Evolutionary conservation across 352 stramenopile species (phyloP).

Genomic region (Phytophthora cajani): DNA sequence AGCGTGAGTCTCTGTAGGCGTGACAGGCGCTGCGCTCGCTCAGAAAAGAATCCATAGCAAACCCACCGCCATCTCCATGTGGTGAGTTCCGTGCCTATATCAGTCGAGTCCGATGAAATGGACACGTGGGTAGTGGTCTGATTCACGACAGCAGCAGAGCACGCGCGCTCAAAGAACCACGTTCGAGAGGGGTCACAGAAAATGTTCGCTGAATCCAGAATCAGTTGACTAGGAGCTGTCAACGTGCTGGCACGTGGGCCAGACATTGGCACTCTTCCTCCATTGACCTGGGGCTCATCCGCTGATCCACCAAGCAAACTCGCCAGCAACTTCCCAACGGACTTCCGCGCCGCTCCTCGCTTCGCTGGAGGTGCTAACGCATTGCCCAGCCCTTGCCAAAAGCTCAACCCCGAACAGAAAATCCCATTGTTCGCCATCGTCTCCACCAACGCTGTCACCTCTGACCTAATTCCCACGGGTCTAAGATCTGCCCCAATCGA

Average conservation of each 20-base stretch:
- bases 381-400: background rate
- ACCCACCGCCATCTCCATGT: background rate
- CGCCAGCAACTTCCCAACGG: conserved; percentile 3
- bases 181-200: background rate
- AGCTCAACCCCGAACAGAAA: too few species aligned
- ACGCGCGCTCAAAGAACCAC: background rate
- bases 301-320: background rate
- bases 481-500: too few species aligned
- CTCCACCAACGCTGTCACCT: too few species aligned
- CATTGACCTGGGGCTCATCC: background rate
- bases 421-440: too few species aligned
- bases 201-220: background rate
- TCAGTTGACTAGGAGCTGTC: background rate
- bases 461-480: too few species aligned
- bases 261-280: background rate
- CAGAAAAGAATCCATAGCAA: background rate
- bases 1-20: background rate
- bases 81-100: background rate
- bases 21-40: background rate
- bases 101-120: background rate
- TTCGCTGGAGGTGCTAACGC: background rate
- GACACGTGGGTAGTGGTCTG: background rate
- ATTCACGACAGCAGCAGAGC: background rate
- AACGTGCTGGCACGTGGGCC: background rate
- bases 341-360: conserved; percentile 4